These are phyloP conservation scores for Pythium brassicae DNA, from an alignment of 352 stramenopile species.

Conservation along the genomic window DNA sequence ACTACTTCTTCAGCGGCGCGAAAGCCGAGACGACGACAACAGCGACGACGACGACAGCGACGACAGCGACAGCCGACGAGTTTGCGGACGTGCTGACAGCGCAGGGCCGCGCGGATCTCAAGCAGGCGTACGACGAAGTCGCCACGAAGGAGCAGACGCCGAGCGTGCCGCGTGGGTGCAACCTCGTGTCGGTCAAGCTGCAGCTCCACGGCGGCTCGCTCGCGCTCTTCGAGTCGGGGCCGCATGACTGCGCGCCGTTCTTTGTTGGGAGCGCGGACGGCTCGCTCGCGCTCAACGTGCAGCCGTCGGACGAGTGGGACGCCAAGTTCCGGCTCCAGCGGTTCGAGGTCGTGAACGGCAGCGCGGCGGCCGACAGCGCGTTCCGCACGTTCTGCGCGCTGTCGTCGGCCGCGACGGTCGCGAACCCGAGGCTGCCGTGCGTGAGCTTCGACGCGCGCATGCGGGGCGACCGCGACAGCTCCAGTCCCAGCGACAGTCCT, in stretches of 20 bases:
- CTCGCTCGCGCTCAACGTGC: slow-evolving; percentile 52
- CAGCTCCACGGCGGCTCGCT: slow-evolving; percentile 50
- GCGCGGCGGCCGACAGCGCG: slow-evolving; percentile 24
- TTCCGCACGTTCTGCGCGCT: slow-evolving; percentile 69
- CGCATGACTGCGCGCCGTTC: slow-evolving; percentile 30
- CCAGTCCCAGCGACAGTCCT: too few relatives aligned
- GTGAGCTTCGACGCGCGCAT: slow-evolving; percentile 44
- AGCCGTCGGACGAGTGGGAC: slow-evolving; percentile 69
- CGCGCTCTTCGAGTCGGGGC: slow-evolving; percentile 43
- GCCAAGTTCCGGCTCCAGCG: slow-evolving; percentile 50
- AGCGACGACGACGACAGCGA: slow-evolving; percentile 3
- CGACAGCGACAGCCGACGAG: slow-evolving; percentile 14
- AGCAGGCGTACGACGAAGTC: slow-evolving; percentile 71
- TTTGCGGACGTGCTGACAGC: slow-evolving; percentile 49
- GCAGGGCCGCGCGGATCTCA: slow-evolving; percentile 61
- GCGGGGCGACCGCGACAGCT: slow-evolving; percentile 4
- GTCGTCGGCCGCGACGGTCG: slow-evolving; percentile 19
- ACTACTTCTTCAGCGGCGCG: slow-evolving; percentile 68
- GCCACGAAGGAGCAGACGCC: slow-evolving; percentile 42
- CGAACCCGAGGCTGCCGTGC: slow-evolving; percentile 26
- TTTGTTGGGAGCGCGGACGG: slow-evolving; percentile 41
- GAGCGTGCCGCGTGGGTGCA: slow-evolving; percentile 57
- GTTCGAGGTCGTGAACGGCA: slow-evolving; percentile 63
- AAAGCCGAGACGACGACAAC: slow-evolving; percentile 8
- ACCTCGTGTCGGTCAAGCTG: slow-evolving; percentile 64